Conservation (phyloP, 2,329 filamentous ascomycete species). For the Calonectria hongkongensis region DNA sequence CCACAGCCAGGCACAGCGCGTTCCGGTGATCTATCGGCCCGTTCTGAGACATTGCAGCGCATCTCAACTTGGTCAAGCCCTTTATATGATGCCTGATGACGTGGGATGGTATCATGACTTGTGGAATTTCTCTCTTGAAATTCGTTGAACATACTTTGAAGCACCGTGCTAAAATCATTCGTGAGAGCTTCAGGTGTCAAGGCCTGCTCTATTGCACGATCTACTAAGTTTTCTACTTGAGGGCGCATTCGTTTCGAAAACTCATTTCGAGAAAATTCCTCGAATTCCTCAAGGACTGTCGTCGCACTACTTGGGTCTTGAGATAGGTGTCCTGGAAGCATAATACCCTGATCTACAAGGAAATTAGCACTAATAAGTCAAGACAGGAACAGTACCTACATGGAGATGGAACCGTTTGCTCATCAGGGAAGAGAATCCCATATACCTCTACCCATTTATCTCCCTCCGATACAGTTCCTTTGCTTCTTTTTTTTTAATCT, state of each 20-base stretch:
- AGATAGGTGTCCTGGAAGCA: neutral
- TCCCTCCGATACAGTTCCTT: conserved; percentile 28
- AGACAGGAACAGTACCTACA: conserved; percentile 34
- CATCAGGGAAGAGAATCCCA: conserved; percentile 43
- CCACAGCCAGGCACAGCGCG: neutral
- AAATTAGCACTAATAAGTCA: neutral
- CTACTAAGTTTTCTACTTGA: neutral
- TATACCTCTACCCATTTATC: conserved; percentile 45
- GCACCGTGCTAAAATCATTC: neutral
- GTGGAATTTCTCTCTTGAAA: neutral
- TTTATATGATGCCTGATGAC: neutral
- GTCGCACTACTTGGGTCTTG: neutral
- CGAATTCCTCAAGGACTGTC: neutral
- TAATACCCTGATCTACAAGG: neutral
- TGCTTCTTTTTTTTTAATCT: conserved; percentile 32
- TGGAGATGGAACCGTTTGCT: conserved; percentile 35
- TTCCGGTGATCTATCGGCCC: neutral
- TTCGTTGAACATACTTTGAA: neutral
- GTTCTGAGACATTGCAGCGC: neutral
- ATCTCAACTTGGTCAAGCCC: neutral
- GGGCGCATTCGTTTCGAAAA: conserved; percentile 4
- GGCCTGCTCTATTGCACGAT: neutral
- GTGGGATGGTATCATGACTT: neutral
- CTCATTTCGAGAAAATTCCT: conserved; percentile 2
- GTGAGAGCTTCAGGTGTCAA: conserved; percentile 13